Evolutionary conservation across 306 rosid species (phyloP), one percentile per base, ranked within the genome.

Genomic region (Bauhinia variegata): DNA sequence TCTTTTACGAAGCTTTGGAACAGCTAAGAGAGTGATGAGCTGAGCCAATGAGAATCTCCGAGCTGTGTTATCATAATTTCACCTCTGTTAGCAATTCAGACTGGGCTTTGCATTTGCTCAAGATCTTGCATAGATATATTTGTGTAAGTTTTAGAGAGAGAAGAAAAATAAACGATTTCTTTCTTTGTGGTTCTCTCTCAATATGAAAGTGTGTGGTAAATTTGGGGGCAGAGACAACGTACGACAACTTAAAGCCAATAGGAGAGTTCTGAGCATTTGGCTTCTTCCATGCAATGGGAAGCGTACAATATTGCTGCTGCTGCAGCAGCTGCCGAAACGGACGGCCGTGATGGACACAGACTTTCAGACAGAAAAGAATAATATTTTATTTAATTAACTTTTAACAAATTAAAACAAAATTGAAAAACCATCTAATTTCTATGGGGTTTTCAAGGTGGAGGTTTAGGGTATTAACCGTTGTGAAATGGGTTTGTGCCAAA

Each of bases 161-260:
- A 67, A 28, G 8, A 9, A 30, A 14, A 38, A 32, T 9, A 51
- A 41, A 62, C 1, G 2, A 23, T 23, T 23, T 23, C 1, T 23
- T 23, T 23, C 28, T 23, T 23, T 23, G 28, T 23, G 28, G 28
- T 23, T 23, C 28, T 11, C 18, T 42, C 28, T 23, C 28, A 1
- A 23, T 12, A 11, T 8, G 0, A 10, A 37, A 1, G 67, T 34
- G 23, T 23, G 74, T 47, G 44, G 54, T 64, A 59, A 75, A 11
- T 46, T n/a, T 53, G 63, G n/a, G 13, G 28, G 19, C 44, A 73
- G 67, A 47, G 70, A 61, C 64, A 67, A 76, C 9, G 81, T 75
- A 85, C 83, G 85, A 74, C 75, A 81, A 59, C 50, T 49, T 75
- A 32, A 73, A 80, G 78, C 93, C 92, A 87, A 81, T 86, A 78